Conservation (phyloP, 306 rosid species). For the Glycyrrhiza uralensis region DNA sequence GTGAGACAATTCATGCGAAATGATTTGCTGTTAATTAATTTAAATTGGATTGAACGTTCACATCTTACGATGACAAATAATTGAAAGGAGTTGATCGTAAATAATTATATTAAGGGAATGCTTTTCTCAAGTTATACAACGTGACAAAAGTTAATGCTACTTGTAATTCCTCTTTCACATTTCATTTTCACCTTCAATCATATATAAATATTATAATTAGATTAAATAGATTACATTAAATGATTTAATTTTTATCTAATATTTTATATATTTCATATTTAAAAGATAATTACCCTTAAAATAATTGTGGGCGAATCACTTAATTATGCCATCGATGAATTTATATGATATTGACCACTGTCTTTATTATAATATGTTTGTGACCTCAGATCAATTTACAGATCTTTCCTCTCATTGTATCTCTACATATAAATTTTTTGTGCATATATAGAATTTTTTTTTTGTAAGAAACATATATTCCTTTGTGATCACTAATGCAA, state of each 20-base stretch:
- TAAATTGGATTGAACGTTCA: not conserved
- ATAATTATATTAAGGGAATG: not conserved
- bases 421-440: too few relatives aligned
- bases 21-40: slow-evolving; percentile 12
- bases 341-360: not conserved
- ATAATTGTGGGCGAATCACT: too few relatives aligned
- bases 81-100: not conserved
- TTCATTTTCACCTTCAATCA: not conserved
- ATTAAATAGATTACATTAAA: not conserved
- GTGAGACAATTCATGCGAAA: not conserved
- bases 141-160: not conserved
- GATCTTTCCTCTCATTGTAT: too few relatives aligned
- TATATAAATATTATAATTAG: not conserved
- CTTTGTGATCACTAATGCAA: too few relatives aligned
- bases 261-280: too few relatives aligned
- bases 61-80: not conserved
- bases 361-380: not conserved
- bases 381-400: not conserved
- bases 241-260: too few relatives aligned
- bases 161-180: not conserved
- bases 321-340: not conserved
- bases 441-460: too few relatives aligned
- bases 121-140: not conserved
- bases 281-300: too few relatives aligned
- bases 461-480: too few relatives aligned